phyloP scores from a whole-genome alignment of 768 basidiomycete genomes.

The Lactarius pseudohatsudake region DNA sequence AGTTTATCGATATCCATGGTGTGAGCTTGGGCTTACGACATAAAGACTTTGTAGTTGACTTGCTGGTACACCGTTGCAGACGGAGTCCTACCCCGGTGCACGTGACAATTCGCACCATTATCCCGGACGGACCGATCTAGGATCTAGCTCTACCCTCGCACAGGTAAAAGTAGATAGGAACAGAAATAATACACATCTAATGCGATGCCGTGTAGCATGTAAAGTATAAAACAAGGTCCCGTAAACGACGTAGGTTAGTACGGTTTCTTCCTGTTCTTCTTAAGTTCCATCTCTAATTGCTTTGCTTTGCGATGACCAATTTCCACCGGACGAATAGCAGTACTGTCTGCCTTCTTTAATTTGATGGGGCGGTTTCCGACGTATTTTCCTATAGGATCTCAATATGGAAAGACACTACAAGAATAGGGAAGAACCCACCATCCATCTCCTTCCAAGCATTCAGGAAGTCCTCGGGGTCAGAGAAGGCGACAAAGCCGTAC shows the following conservation, averaged over 20 bases:
- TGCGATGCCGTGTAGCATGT: neutral
- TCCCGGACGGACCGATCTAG: too few species aligned
- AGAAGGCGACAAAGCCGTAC: constrained; percentile 96
- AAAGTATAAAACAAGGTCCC: neutral
- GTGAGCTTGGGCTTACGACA: neutral
- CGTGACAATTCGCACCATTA: neutral
- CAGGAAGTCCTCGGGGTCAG: constrained; percentile 96
- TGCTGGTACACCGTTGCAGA: neutral
- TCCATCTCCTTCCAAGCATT: constrained; percentile 99
- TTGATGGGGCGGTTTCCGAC: constrained; percentile 97
- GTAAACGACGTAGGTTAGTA: constrained; percentile 46
- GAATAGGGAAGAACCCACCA: constrained; percentile 50
- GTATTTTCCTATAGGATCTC: constrained; percentile 73
- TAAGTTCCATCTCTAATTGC: constrained; percentile 84
- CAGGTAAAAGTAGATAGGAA: neutral
- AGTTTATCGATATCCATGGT: constrained; percentile 51
- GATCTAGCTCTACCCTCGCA: too few species aligned
- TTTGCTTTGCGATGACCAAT: constrained; percentile 93
- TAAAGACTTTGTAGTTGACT: neutral
- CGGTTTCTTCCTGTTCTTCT: constrained; percentile 84
- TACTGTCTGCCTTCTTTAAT: constrained; percentile 89
- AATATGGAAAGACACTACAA: constrained; percentile 7
- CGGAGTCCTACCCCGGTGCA: neutral
- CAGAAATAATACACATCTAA: constrained; percentile 3
- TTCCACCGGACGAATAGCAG: constrained; percentile 84